phyloP scores from a whole-genome alignment of 345 rosid genomes.

The Ricinus communis region DNA sequence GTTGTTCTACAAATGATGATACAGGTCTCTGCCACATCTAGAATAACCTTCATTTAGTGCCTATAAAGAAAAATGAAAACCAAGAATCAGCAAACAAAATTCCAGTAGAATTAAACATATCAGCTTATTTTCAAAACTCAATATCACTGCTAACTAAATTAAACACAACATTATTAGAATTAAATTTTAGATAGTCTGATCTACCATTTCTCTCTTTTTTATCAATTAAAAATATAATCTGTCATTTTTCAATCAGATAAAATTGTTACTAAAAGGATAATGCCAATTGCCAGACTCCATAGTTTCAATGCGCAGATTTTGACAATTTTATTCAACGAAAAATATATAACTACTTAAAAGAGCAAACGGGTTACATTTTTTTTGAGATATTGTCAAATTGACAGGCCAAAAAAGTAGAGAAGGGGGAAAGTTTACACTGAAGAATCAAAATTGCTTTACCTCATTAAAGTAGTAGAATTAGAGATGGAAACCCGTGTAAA shows the following conservation, averaged over 20 bases:
- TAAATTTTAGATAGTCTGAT: too few relatives aligned
- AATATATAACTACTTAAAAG: neutral
- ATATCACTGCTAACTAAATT: too few relatives aligned
- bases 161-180: too few relatives aligned
- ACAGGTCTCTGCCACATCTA: neutral
- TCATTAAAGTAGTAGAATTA: neutral
- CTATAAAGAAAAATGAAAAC: constrained; percentile 1
- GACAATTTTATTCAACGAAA: neutral
- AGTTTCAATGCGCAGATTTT: too few relatives aligned
- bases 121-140: too few relatives aligned
- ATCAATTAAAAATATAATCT: too few relatives aligned
- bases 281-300: too few relatives aligned
- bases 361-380: neutral
- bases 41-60: neutral
- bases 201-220: too few relatives aligned
- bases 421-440: neutral
- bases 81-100: neutral
- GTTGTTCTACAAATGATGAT: neutral
- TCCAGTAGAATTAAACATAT: neutral
- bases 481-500: neutral
- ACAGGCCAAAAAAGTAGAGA: neutral
- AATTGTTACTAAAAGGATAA: neutral
- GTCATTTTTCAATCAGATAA: too few relatives aligned
- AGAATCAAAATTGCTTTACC: neutral
- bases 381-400: neutral